phyloP scores from a whole-genome alignment of 495 filamentous ascomycete genomes.

The Aspergillus affinis region DNA sequence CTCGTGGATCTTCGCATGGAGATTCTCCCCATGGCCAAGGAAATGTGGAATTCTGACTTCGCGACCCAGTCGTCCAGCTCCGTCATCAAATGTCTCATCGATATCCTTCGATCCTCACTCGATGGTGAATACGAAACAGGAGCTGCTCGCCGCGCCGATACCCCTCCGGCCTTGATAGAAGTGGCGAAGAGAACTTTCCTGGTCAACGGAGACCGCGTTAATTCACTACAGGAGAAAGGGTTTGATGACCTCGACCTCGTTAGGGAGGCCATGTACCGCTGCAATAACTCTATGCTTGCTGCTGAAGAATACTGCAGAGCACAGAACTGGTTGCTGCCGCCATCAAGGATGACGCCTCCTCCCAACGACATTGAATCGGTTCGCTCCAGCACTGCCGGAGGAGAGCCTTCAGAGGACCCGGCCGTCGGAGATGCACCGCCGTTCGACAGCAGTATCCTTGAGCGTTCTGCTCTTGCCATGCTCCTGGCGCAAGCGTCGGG shows the following conservation, averaged over 20 bases:
- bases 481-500: slow-evolving; percentile 37
- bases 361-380: slow-evolving; percentile 52
- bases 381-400: slow-evolving; percentile 27
- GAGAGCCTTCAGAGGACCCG: slow-evolving; percentile 33
- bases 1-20: slow-evolving; percentile 83
- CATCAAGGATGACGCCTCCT: slow-evolving; percentile 61
- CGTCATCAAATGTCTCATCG: slow-evolving; percentile 76
- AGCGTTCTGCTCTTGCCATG: slow-evolving; percentile 39
- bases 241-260: slow-evolving; percentile 56
- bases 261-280: slow-evolving; percentile 79
- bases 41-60: slow-evolving; percentile 74
- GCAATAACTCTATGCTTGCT: slow-evolving; percentile 59
- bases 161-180: slow-evolving; percentile 39
- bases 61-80: slow-evolving; percentile 72
- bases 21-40: slow-evolving; percentile 73
- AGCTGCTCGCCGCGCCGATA: slow-evolving; percentile 61
- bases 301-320: slow-evolving; percentile 75
- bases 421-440: slow-evolving; percentile 31
- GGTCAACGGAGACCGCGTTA: slow-evolving; percentile 48
- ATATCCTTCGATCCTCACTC: slow-evolving; percentile 78
- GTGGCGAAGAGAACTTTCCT: slow-evolving; percentile 41
- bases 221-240: slow-evolving; percentile 44
- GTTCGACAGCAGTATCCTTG: slow-evolving; percentile 30
- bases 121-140: slow-evolving; percentile 71
- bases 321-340: slow-evolving; percentile 42